Evolutionary conservation across 2,329 filamentous ascomycete genomes (phyloP), one percentile per base, ranked within the genome.

Genomic region (Lachnellula arida): DNA sequence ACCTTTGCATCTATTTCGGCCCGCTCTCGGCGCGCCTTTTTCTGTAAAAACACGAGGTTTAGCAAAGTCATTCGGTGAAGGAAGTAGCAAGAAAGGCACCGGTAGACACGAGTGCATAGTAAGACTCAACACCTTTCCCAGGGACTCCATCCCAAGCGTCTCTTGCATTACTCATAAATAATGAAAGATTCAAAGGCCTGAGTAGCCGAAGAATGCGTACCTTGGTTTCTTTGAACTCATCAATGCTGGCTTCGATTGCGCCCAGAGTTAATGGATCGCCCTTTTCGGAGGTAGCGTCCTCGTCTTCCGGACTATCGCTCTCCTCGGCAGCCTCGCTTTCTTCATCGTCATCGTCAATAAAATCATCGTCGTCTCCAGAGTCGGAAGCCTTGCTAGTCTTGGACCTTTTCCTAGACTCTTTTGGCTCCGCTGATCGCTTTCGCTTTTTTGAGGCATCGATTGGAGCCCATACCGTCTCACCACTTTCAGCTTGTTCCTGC

Each of bases 191-290:
- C 14, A 15, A 28, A 8, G 22, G 12, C n/a, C 11, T n/a, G n/a
- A 7, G 8, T 14, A n/a, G 12, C 23, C 8, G 8, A 46, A n/a
- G 44, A 22, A 11, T 25, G n/a, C 25, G n/a, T 15, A 46, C 44
- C 44, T 75, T 79, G 4, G 65, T 64, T 1, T 67, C 58, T 58
- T 72, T 76, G 3, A 79, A 60, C 34, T 78, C 72, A 1, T 70
- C 68, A 11, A 82, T 62, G 48, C 78, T 78, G 1, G 61, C 57
- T 4, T 73, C 68, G 14, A 79, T 73, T 11, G 71, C 66, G 2
- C 73, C 67, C 9, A 66, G 62, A 0, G 73, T 75, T 32, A 80
- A 67, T n/a, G 73, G 73, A 6, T 68, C 61, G 19, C 62, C 65
- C 15, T 67, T 63, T 15, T 63, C 53, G 5, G 49, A 43, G 15